Base-by-base conservation (phyloP, 148 eudicot species). In the Dianthus caryophyllus region DNA sequence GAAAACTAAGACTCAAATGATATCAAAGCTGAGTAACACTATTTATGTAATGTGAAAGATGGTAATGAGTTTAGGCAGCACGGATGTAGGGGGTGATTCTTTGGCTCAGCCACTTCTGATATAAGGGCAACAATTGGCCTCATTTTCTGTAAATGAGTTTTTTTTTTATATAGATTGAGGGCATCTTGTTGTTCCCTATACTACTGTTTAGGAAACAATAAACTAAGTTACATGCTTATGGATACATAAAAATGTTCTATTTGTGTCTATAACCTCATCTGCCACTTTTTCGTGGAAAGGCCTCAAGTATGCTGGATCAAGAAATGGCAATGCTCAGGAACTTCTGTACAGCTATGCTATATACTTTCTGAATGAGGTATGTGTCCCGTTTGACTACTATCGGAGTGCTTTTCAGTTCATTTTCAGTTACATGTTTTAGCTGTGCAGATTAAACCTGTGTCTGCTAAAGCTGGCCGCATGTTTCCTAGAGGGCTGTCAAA, bases 231-330 rank as follows among this genome's bases (percentile, higher is more conserved):
- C 44, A 41, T 3, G 44, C 44, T 41, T 41, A 13, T 41, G 9
- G 50, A 68, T 12, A 12, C 7, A 51, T 49, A 53, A 24, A 38
- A 11, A 26, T 59, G 6, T 61, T 15, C 21, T 15, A 9, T 29
- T 3, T 43, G 20, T 26, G 2, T n/a, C 55, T 44, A 15, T 4
- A 50, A 64, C 15, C 15, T 27, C 33, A 22, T 44, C 36, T 31
- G 7, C 39, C 39, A 39, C 2, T 22, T 21, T 48, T 64, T 71
- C 63, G 22, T 72, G 78, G 62, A 51, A 81, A 94, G 99, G 99
- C 65, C 70, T 94, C 77, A 87, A 84, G 72, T 94, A 82, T 78
- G 99, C 99, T 73, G 99, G 99, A 76, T 88, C 96, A 51, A 86
- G 87, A 79, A 87, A 88, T 77, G 99, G 85, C 51, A 76, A 78